Percentiles rank a stretch among this genome's conserved stretches.
Conservation (phyloP, 108 stramenopile species). For the Mediolabrus comicus region DNA sequence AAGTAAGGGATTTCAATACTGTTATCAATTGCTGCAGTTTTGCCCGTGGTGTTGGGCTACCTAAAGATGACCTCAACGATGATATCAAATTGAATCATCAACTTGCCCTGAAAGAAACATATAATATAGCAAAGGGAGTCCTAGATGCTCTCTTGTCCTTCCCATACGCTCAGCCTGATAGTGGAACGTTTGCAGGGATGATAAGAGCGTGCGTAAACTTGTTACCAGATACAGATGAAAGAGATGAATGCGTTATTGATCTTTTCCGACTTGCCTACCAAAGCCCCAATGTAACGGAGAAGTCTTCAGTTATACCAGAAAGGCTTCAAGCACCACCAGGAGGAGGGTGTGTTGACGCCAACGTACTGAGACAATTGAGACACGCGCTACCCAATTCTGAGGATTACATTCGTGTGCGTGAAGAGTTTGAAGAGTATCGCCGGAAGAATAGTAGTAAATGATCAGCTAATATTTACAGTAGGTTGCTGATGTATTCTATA, state of each 20-base stretch:
- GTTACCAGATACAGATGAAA: constrained; percentile 32
- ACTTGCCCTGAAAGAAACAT: constrained; percentile 13
- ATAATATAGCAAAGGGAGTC: constrained; percentile 21
- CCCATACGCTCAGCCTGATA: constrained; percentile 22
- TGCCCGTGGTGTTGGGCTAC: constrained; percentile 25
- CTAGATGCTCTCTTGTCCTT: constrained; percentile 23
- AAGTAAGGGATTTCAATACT: constrained; percentile 41
- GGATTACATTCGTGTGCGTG: constrained; percentile 39
- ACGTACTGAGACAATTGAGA: constrained; percentile 35
- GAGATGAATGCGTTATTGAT: constrained; percentile 34
- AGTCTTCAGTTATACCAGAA: constrained; percentile 4
- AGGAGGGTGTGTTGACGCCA: constrained; percentile 39
- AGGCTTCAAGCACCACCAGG: constrained; percentile 22
- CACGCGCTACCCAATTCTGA: constrained; percentile 31
- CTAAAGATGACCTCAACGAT: constrained; percentile 13
- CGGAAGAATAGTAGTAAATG: neutral
- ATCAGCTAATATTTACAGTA: neutral
- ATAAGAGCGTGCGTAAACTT: constrained; percentile 31
- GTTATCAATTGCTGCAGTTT: constrained; percentile 43
- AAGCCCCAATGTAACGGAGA: constrained; percentile 3
- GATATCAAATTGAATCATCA: constrained; percentile 7
- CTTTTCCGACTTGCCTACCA: constrained; percentile 30
- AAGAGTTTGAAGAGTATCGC: constrained; percentile 40
- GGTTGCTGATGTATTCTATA: constrained; percentile 36
- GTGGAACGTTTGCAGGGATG: constrained; percentile 35